Base-by-base conservation (phyloP, 805 yeast genomes). In the Saccharomycopsis malanga region DNA sequence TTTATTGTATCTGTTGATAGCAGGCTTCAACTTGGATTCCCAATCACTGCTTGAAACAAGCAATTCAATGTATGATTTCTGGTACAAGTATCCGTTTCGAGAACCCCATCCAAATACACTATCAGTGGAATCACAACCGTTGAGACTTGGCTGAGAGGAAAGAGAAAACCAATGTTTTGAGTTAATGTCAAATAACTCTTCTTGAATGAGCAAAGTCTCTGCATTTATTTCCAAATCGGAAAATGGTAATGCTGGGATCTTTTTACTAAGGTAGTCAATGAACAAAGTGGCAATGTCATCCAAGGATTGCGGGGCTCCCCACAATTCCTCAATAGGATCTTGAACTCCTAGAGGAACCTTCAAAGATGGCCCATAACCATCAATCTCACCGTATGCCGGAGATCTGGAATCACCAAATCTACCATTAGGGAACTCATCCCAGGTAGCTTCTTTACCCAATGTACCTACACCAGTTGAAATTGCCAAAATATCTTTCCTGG, bases 71-170 rank as follows among this genome's bases (percentile, higher is more conserved):
- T 88, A 89, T 4, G 96, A 81, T 66, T 93, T 89, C 62, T 93
- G 99, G 63, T 85, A 93, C 23, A 93, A 83, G 41, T 76, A 69
- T 2, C 99, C 99, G 58, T 82, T 77, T 20, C 73, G 68, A 5
- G 98, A 97, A 41, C 99, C 99, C 98, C 98, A 93, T 2, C 99
- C 99, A 61, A 88, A 83, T 25, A 91, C 80, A 49, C 79, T 79
- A 65, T 93, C 98, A n/a, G 77, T 70, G 5, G 95, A 83, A 34
- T 71, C 71, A 34, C 82, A 72, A 7, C 86, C 86, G 62, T 87
- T 83, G 1, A 89, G 83, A 0, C 96, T 93, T 2, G 99, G 99
- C 65, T 93, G 99, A 0, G 98, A 91, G 0, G 97, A 88, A 48
- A 93, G 74, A 0, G 99, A 86, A 67, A 91, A 83, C 68, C 75